Evolutionary conservation across 768 basidiomycete genomes (phyloP).

Genomic region (Suillus discolor): DNA sequence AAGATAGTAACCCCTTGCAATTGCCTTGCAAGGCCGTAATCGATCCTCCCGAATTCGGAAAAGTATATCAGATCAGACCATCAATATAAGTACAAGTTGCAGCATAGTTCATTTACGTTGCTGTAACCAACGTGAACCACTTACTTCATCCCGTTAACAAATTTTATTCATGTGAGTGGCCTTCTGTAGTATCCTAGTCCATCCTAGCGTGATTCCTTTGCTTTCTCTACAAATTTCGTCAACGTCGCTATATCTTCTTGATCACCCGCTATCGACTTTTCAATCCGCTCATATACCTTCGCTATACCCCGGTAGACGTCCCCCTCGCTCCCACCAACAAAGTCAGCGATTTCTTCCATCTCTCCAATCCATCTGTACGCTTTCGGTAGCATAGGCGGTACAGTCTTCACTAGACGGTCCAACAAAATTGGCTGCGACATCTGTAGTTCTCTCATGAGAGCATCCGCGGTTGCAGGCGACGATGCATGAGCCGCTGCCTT

Average conservation of each 20-base stretch:
- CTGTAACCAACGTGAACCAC: constrained; percentile 2
- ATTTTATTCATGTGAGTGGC: not conserved
- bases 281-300: constrained; percentile 46
- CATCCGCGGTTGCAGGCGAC: constrained; percentile 63
- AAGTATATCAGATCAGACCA: not conserved
- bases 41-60: constrained; percentile 5
- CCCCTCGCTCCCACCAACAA: constrained; percentile 49
- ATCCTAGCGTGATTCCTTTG: constrained; percentile 29
- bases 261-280: constrained; percentile 40
- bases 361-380: constrained; percentile 65
- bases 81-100: not conserved
- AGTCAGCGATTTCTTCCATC: constrained; percentile 64
- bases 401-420: constrained; percentile 36
- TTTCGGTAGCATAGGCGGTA: constrained; percentile 60
- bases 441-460: constrained; percentile 51
- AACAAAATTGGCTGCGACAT: constrained; percentile 49
- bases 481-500: constrained; percentile 52
- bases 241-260: constrained; percentile 43
- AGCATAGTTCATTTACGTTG: constrained; percentile 13
- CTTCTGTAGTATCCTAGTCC: not conserved
- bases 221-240: constrained; percentile 48
- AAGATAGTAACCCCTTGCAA: not conserved
- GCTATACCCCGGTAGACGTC: constrained; percentile 52
- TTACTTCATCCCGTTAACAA: not conserved
- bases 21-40: constrained; percentile 1